These are phyloP conservation scores for Herpetomonas tarakana DNA, from an alignment of 208 protist species.

Conservation along the genomic window DNA sequence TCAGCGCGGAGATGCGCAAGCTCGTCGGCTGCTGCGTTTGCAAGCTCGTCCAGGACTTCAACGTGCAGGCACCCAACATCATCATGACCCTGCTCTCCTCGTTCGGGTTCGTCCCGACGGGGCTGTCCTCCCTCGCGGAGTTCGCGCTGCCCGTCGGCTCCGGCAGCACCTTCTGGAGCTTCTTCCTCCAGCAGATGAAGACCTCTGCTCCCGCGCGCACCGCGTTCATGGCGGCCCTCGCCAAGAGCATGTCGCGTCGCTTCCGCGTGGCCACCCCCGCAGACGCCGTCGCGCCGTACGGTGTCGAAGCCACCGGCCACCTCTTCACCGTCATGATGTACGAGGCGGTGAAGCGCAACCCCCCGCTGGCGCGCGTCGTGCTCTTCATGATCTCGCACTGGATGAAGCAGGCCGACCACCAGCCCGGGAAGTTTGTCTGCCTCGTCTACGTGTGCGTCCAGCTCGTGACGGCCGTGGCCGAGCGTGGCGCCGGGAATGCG, in stretches of 20 bases:
- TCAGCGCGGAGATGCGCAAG: slow-evolving; percentile 81
- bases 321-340: slow-evolving; percentile 87
- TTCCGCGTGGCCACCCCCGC: slow-evolving; percentile 78
- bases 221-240: slow-evolving; percentile 81
- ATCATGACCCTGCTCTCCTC: slow-evolving; percentile 62
- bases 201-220: slow-evolving; percentile 78
- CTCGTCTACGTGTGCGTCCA: slow-evolving; percentile 85
- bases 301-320: slow-evolving; percentile 58
- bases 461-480: slow-evolving; percentile 61
- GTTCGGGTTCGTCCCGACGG: slow-evolving; percentile 73
- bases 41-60: slow-evolving; percentile 90
- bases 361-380: slow-evolving; percentile 71
- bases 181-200: slow-evolving; percentile 85
- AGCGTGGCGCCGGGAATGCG: slow-evolving; percentile 43
- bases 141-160: slow-evolving; percentile 81
- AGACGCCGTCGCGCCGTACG: slow-evolving; percentile 53
- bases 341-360: slow-evolving; percentile 87
- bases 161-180: slow-evolving; percentile 86
- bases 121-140: slow-evolving; percentile 54
- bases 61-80: slow-evolving; percentile 87
- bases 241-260: slow-evolving; percentile 71
- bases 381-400: slow-evolving; percentile 85
- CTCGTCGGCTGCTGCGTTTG: slow-evolving; percentile 87
- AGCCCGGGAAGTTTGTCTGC: slow-evolving; percentile 78
- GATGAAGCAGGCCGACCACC: slow-evolving; percentile 65